These are phyloP conservation scores for Solanum piurae DNA, from an alignment of 257 asterid genomes.

Conservation along the genomic window DNA sequence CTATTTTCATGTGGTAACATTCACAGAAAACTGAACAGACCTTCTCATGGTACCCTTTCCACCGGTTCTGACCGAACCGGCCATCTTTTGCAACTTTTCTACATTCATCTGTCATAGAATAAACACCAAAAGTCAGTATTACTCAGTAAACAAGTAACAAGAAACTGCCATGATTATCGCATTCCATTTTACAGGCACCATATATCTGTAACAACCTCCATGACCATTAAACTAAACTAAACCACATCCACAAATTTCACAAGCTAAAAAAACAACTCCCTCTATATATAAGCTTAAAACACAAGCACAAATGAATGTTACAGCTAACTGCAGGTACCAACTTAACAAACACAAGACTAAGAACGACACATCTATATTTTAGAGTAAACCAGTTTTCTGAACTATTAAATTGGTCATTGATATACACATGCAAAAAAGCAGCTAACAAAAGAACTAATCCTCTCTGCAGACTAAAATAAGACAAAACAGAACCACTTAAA, in stretches of 20 bases:
- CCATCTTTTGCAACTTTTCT: conserved; percentile 72
- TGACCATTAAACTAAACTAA: neutral
- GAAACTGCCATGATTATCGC: neutral
- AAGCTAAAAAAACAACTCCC: neutral
- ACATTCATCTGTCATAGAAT: conserved; percentile 51
- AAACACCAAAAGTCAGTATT: neutral
- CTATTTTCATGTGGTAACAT: neutral
- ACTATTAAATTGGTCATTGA: neutral
- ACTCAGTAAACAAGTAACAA: neutral
- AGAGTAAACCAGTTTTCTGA: neutral
- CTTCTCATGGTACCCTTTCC: conserved; percentile 77
- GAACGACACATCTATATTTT: neutral
- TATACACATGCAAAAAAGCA: neutral
- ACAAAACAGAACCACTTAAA: neutral
- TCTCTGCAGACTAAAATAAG: neutral
- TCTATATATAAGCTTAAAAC: neutral
- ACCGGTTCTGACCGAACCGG: conserved; percentile 69
- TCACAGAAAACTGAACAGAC: conserved; percentile 16
- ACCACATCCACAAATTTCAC: neutral
- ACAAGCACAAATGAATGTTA: neutral
- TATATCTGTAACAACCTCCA: neutral
- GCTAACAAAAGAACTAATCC: neutral
- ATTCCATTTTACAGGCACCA: neutral
- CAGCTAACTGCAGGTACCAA: neutral
- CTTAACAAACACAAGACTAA: neutral